Percentiles rank a stretch among this genome's conserved stretches.
Evolutionary conservation across 2,329 filamentous ascomycete genomes (phyloP).

Genomic region (Talaromyces islandicus): DNA sequence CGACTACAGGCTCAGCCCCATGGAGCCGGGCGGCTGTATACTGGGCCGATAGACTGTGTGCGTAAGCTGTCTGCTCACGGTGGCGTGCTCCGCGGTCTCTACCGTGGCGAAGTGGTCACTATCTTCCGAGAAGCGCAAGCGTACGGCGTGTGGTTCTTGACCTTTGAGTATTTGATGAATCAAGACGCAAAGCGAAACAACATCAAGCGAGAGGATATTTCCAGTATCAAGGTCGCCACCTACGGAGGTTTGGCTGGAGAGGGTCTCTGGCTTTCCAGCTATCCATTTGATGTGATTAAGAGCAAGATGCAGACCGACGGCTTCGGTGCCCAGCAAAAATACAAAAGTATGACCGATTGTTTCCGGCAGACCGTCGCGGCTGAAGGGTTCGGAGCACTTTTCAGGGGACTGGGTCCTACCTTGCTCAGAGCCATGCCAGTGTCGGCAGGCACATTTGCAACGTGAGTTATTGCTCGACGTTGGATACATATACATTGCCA

Average conservation of each 20-base stretch:
- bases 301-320: constrained; percentile 99
- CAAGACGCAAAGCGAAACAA: constrained; percentile 72
- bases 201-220: constrained; percentile 69
- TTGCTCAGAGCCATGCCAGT: constrained; percentile 94
- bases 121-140: constrained; percentile 84
- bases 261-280: constrained; percentile 85
- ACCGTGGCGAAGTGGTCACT: constrained; percentile 82
- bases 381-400: constrained; percentile 80
- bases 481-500: constrained; percentile 6
- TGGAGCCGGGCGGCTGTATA: constrained; percentile 70
- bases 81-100: constrained; percentile 67
- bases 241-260: constrained; percentile 94
- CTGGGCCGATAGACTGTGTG: constrained; percentile 83
- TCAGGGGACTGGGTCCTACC: constrained; percentile 89
- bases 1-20: constrained; percentile 94
- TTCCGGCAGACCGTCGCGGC: constrained; percentile 73
- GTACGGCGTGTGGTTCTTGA: constrained; percentile 91
- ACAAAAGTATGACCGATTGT: constrained; percentile 79
- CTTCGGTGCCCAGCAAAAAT: constrained; percentile 67
- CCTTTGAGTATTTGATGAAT: constrained; percentile 97
- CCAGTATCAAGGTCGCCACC: constrained; percentile 76
- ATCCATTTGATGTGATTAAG: constrained; percentile 96
- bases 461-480: constrained; percentile 38
- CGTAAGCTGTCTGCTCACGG: constrained; percentile 68
- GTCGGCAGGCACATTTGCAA: constrained; percentile 93